Percentiles rank a stretch among this genome's conserved stretches.
These are phyloP conservation scores for Gloeophyllum trabeum DNA, from an alignment of 768 basidiomycete species.

Conservation along the genomic window DNA sequence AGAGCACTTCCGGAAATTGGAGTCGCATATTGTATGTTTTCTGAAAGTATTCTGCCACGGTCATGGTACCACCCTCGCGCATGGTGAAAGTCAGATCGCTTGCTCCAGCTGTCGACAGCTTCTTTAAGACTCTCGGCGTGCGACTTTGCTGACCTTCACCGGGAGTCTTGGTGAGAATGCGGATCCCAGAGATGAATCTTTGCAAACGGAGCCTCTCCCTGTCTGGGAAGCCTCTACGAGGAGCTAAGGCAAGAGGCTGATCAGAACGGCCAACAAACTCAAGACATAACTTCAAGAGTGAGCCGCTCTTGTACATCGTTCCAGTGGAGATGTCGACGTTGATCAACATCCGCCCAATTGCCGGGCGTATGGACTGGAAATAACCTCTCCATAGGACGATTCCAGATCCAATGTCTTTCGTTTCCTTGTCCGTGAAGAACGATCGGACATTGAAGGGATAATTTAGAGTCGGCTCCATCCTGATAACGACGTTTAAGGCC, in stretches of 20 bases:
- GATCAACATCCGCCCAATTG: slow-evolving; percentile 48
- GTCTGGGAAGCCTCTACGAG: slow-evolving; percentile 31
- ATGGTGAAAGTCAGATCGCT: slow-evolving; percentile 40
- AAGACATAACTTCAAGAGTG: slow-evolving; percentile 44
- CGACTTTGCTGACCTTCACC: slow-evolving; percentile 11
- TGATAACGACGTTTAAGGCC: slow-evolving; percentile 67
- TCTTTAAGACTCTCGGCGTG: slow-evolving; percentile 51
- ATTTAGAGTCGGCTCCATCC: slow-evolving; percentile 59
- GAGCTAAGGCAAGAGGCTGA: slow-evolving; percentile 24
- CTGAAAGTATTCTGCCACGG: slow-evolving; percentile 54
- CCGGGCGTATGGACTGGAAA: slow-evolving; percentile 70
- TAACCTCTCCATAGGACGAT: slow-evolving; percentile 71
- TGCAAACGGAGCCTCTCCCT: slow-evolving; percentile 41
- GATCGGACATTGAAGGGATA: slow-evolving; percentile 68
- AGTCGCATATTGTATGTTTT: slow-evolving; percentile 39
- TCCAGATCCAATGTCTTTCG: slow-evolving; percentile 44
- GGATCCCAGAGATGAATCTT: slow-evolving; percentile 42
- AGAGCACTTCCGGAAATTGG: slow-evolving; percentile 50
- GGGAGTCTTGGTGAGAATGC: slow-evolving; percentile 27
- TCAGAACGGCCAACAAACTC: slow-evolving; percentile 33
- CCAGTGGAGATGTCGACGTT: slow-evolving; percentile 75
- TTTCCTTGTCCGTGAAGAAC: slow-evolving; percentile 55
- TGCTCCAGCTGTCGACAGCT: slow-evolving; percentile 43
- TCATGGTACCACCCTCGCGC: slow-evolving; percentile 41
- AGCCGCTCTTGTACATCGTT: slow-evolving; percentile 61